Base-by-base conservation (phyloP, 257 asterid genomes). In the Solanum virginianum region DNA sequence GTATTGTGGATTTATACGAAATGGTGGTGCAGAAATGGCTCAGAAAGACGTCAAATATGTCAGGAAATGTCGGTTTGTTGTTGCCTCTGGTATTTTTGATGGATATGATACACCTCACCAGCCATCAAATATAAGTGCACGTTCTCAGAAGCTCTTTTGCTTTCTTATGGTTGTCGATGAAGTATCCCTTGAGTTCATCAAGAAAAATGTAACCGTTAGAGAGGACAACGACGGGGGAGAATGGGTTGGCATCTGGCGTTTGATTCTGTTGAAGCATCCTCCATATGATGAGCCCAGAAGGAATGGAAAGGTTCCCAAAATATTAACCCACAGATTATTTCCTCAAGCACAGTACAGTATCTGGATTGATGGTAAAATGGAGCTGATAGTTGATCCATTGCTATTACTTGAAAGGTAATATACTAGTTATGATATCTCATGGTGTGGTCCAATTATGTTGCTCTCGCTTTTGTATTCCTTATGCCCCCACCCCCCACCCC, bases 361-460 rank as follows among this genome's bases (percentile, higher is more conserved):
- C 85, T 97, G 99, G 99, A 92, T 97, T 87, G 99, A 97, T 90
- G 99, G 98, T 88, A 95, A 97, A 94, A 97, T 97, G 99, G 98
- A 97, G 93, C 97, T 97, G 82, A 91, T 92, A 54, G 98, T 97
- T 85, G 99, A 97, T 87, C 99, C 99, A 0, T 88, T 97, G 93
- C 95, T 95, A 81, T 88, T 97, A 45, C 91, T 97, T 45, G 99
- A 97, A 90, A 97, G 99, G 99, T 97, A 92, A 26, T 39, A 26
- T 29, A 49, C 62, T 77, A 51, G 63, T 77, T 15, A 24, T 16
- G 43, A 4, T 75, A 70, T 41, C 53, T 36, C 79, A 39, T 70
- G 53, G n/a, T 70, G 7, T 8, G 4, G 8, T 41, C 79, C 79
- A 17, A 6, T 70, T 69, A 66, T 39, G 24, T 70, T 39, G 16